Evolutionary conservation across 495 filamentous ascomycete genomes (phyloP), one percentile per base, ranked within the genome.

Genomic region (Clavariopsis aquatica): DNA sequence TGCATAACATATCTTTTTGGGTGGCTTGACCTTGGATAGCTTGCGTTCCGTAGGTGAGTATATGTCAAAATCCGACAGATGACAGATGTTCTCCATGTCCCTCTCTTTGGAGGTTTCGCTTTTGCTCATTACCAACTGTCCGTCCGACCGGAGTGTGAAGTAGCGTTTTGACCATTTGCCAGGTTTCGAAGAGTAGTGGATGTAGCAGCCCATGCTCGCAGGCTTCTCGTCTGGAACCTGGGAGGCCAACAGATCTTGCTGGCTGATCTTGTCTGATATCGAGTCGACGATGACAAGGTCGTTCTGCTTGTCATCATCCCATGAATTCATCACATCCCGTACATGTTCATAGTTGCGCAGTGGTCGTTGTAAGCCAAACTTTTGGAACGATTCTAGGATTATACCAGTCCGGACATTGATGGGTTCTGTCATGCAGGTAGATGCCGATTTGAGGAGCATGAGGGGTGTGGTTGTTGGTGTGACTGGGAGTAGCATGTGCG

Each of bases 41-140:
- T 89, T 84, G 15, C 83, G 81, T 41, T 85, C 80, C 2, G 83
- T 87, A 10, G 90, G 88, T 8, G 80, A 83, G 75, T 96, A 96
- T 43, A 96, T 89, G 68, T 98, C 94, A 69, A 93, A 98, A 73
- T 97, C 94, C 10, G 92, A 91, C 15, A 98, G 75, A 74, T 96
- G 90, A 72, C 95, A 97, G 29, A 94, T 78, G 63, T 84, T 88
- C 0, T 79, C 74, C 10, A 77, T 72, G 52, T 96, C 89, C 70
- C 87, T 88, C 9, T 96, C 89, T 70, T 87, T 88, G 9, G 75
- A 80, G 10, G 76, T 63, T 49, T 80, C 75, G 66, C 90, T 92
- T 73, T 94, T 96, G 34, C 89, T 81, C 20, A 87, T 77, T 9
- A 84, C 74, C 12, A 98, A 78, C 74, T 95, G 91, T 0, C 94